These are phyloP conservation scores for Cryomyces minteri DNA, from an alignment of 495 filamentous ascomycete genomes.

Conservation along the genomic window DNA sequence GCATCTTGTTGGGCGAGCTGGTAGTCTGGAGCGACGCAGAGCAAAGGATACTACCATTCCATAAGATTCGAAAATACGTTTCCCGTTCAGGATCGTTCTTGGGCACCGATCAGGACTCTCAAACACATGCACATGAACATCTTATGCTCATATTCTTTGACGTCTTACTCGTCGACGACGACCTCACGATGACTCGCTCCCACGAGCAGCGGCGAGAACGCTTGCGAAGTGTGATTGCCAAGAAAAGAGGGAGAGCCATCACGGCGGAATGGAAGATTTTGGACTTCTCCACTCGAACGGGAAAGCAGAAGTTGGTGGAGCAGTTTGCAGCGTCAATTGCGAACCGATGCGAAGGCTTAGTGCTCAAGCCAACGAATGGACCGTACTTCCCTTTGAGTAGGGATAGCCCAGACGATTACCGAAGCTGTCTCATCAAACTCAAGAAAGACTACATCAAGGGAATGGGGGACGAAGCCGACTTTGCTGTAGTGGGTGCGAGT, in stretches of 20 bases:
- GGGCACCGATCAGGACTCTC: conserved; percentile 50
- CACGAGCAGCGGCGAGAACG: conserved; percentile 41
- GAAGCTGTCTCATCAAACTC: conserved; percentile 51
- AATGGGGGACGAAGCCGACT: conserved; percentile 66
- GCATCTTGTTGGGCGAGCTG: conserved; percentile 71
- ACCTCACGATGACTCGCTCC: conserved; percentile 38
- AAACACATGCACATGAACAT: conserved; percentile 51
- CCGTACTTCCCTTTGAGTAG: conserved; percentile 40
- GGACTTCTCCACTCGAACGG: conserved; percentile 33
- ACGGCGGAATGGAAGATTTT: conserved; percentile 42
- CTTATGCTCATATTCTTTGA: conserved; percentile 78
- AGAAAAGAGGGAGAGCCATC: conserved; percentile 36
- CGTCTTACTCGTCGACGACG: conserved; percentile 50
- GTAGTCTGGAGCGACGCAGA: conserved; percentile 53
- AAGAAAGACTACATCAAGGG: conserved; percentile 81
- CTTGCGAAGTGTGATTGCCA: conserved; percentile 37
- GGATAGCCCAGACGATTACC: conserved; percentile 10
- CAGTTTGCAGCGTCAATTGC: conserved; percentile 48
- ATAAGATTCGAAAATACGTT: conserved; percentile 68
- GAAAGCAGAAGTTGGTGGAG: conserved; percentile 30
- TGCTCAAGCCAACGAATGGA: conserved; percentile 61
- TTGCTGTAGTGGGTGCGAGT: conserved; percentile 54
- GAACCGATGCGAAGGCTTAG: conserved; percentile 50
- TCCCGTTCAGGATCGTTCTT: conserved; percentile 53
- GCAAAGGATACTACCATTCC: conserved; percentile 45